Conservation (phyloP, 768 basidiomycete species). For the Hericium erinaceus region DNA sequence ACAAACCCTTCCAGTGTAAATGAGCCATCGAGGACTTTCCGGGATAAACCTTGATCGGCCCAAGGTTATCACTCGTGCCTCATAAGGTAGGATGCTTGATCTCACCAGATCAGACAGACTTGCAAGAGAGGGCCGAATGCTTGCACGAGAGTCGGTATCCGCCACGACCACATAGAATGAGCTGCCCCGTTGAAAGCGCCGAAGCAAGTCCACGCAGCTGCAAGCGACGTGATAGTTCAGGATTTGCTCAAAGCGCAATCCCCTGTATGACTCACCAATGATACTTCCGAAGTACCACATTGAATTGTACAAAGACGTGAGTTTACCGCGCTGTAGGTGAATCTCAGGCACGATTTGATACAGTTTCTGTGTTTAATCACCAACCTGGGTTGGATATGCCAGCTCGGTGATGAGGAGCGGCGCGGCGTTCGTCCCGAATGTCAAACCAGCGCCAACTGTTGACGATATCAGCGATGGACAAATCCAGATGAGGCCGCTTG, state of each 20-base stretch:
- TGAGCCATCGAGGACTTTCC: conserved; percentile 59
- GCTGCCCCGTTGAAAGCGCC: conserved; percentile 26
- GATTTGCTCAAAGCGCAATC: neutral
- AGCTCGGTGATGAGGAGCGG: conserved; percentile 58
- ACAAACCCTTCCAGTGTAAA: conserved; percentile 48
- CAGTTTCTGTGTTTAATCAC: too few relatives aligned
- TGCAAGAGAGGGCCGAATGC: conserved; percentile 49
- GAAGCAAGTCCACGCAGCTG: conserved; percentile 40
- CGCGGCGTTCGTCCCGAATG: conserved; percentile 52
- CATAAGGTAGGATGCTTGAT: neutral
- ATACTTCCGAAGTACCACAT: conserved; percentile 72
- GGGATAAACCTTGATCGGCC: conserved; percentile 42
- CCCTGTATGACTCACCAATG: conserved; percentile 29
- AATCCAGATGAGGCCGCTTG: neutral
- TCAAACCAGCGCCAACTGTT: conserved; percentile 54
- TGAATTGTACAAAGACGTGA: conserved; percentile 60
- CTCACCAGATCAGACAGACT: conserved; percentile 42
- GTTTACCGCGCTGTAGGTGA: conserved; percentile 33
- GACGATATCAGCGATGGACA: conserved; percentile 2
- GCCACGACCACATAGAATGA: conserved; percentile 48
- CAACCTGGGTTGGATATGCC: conserved; percentile 61
- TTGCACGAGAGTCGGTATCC: conserved; percentile 57
- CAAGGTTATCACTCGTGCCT: neutral
- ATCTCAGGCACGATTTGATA: conserved; percentile 20
- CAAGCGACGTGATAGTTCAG: conserved; percentile 4